These are phyloP conservation scores for Lecanicillium sp. DNA, from an alignment of 2,329 filamentous ascomycete species.

Conservation along the genomic window DNA sequence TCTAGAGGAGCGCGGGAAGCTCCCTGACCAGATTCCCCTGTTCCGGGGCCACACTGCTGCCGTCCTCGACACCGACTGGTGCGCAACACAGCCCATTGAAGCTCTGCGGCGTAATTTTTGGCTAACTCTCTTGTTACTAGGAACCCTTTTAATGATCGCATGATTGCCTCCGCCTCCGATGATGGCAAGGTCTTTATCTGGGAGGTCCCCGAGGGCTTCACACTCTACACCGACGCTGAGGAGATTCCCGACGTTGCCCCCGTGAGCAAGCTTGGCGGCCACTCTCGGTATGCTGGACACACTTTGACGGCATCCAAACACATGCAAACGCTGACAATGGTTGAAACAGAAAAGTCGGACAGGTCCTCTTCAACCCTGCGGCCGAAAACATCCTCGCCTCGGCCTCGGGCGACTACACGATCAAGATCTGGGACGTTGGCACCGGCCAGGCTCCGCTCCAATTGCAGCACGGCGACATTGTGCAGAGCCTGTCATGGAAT, in stretches of 20 bases:
- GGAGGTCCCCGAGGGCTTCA: slow-evolving; percentile 86
- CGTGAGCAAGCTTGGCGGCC: slow-evolving; percentile 73
- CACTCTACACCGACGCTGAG: slow-evolving; percentile 75
- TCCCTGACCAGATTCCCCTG: slow-evolving; percentile 87
- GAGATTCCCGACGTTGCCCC: slow-evolving; percentile 77
- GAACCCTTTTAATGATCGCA: slow-evolving; percentile 91
- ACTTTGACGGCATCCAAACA: too few species aligned
- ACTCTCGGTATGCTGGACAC: slow-evolving; percentile 69
- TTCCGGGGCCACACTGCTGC: slow-evolving; percentile 94
- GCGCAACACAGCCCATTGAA: slow-evolving; percentile 22
- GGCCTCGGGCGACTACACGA: slow-evolving; percentile 85
- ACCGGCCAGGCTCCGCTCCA: slow-evolving; percentile 66
- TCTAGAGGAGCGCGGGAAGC: slow-evolving; percentile 77
- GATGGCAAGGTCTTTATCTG: slow-evolving; percentile 97
- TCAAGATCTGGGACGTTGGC: slow-evolving; percentile 93
- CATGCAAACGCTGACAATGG: too few species aligned
- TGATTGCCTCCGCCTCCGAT: slow-evolving; percentile 91
- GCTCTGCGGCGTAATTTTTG: slow-evolving; percentile 2
- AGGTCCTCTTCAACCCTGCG: slow-evolving; percentile 95
- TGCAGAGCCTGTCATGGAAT: slow-evolving; percentile 95
- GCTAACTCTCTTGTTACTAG: slow-evolving; percentile 34
- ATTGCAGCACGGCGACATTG: slow-evolving; percentile 82
- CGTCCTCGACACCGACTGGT: slow-evolving; percentile 97
- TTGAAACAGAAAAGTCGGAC: slow-evolving; percentile 95
- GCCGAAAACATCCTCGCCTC: slow-evolving; percentile 94